Evolutionary conservation across 2,329 filamentous ascomycete genomes (phyloP).

Genomic region (Fusarium heterosporum): DNA sequence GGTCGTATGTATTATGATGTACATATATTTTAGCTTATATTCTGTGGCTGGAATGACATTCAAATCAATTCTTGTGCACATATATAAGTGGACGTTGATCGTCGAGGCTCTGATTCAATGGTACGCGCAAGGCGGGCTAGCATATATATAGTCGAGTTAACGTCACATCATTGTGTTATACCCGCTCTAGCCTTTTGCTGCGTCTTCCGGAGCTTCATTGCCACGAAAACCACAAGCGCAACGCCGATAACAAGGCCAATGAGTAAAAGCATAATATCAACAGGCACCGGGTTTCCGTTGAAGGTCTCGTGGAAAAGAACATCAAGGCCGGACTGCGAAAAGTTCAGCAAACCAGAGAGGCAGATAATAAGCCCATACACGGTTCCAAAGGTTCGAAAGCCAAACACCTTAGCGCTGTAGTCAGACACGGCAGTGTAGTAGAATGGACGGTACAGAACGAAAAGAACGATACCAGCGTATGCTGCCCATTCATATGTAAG

Average conservation of each 20-base stretch:
- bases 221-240: slow-evolving; percentile 75
- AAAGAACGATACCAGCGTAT: slow-evolving; percentile 81
- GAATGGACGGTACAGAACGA: slow-evolving; percentile 86
- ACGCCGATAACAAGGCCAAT: slow-evolving; percentile 73
- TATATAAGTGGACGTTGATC: no score
- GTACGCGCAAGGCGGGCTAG: not conserved
- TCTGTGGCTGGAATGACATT: not conserved
- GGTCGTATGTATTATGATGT: not conserved
- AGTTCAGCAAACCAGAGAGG: slow-evolving; percentile 84
- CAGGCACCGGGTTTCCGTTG: slow-evolving; percentile 76
- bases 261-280: slow-evolving; percentile 76
- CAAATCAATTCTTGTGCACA: not conserved
- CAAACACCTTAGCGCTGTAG: slow-evolving; percentile 91
- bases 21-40: not conserved
- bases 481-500: slow-evolving; percentile 76
- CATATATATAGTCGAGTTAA: no score
- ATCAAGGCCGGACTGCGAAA: slow-evolving; percentile 84
- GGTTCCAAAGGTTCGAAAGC: slow-evolving; percentile 90
- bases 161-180: slow-evolving; percentile 25
- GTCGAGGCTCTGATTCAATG: not conserved
- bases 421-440: slow-evolving; percentile 94
- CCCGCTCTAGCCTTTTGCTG: slow-evolving; percentile 46
- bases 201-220: slow-evolving; percentile 53
- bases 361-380: slow-evolving; percentile 95
- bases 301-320: slow-evolving; percentile 80